Evolutionary conservation across 192 early-diverging fungal genomes (phyloP).

Genomic region (Coemansia sp.): DNA sequence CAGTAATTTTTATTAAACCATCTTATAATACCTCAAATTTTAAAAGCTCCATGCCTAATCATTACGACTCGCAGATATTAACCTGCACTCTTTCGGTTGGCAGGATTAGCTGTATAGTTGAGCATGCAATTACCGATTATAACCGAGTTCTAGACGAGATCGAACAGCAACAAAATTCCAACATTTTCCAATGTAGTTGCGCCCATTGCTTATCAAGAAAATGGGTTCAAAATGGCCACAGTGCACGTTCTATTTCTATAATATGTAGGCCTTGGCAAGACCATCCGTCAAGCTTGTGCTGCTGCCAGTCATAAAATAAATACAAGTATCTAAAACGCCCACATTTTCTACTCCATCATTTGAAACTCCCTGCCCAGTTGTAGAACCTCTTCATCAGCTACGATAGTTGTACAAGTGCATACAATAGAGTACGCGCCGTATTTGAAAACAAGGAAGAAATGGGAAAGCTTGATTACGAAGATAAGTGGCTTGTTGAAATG

Average conservation of each 20-base stretch:
- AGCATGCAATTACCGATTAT: neutral
- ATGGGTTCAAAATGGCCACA: conserved; percentile 13
- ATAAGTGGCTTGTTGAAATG: conserved; percentile 58
- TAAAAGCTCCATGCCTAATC: neutral
- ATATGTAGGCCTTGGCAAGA: conserved; percentile 44
- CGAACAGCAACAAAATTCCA: conserved; percentile 4
- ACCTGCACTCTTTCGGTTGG: neutral
- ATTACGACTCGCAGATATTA: neutral
- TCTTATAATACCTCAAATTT: neutral
- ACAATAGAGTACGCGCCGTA: conserved; percentile 41
- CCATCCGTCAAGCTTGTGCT: conserved; percentile 60
- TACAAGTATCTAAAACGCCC: neutral
- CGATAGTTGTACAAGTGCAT: conserved; percentile 55
- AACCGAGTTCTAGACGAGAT: conserved; percentile 8
- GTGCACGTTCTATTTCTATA: conserved; percentile 15
- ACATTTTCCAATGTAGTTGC: conserved; percentile 23
- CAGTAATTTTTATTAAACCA: neutral
- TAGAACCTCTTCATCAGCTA: conserved; percentile 1
- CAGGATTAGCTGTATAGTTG: neutral
- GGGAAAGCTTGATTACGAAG: conserved; percentile 52
- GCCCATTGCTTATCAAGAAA: conserved; percentile 23
- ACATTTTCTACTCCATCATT: neutral
- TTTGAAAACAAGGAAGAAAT: conserved; percentile 38
- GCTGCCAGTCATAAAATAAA: conserved; percentile 54
- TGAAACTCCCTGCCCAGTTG: neutral